Conservation (phyloP, 768 basidiomycete genomes). For the Suillus brevipes region DNA sequence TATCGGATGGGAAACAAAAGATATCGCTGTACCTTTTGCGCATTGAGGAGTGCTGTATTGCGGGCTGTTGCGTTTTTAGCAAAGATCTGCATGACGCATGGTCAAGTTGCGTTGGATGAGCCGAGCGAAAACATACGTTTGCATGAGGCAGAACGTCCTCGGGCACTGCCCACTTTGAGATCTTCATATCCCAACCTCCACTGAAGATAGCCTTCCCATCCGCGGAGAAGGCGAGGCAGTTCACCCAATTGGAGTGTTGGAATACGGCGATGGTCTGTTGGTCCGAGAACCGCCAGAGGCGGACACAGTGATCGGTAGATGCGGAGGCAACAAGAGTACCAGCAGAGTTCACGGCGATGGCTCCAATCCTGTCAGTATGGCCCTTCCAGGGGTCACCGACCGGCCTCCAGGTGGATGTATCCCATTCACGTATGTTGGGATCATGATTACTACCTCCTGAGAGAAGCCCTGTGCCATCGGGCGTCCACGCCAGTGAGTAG, state of each 20-base stretch:
- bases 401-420: slow-evolving; percentile 30
- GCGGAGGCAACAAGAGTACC: slow-evolving; percentile 32
- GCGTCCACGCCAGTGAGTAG: slow-evolving; percentile 25
- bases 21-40: neutral
- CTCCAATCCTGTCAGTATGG: slow-evolving; percentile 30
- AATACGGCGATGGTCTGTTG: neutral
- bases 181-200: neutral
- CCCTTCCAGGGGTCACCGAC: slow-evolving; percentile 32
- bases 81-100: neutral
- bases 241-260: neutral
- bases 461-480: slow-evolving; percentile 27
- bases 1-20: neutral
- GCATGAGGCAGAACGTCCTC: neutral
- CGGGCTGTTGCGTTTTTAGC: neutral
- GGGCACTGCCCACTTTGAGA: neutral
- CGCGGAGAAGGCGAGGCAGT: neutral
- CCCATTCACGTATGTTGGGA: slow-evolving; percentile 33
- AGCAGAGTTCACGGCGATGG: slow-evolving; percentile 33
- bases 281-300: neutral
- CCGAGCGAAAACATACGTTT: neutral
- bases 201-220: neutral
- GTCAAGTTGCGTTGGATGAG: neutral
- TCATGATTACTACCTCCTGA: slow-evolving; percentile 25
- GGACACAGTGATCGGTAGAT: neutral
- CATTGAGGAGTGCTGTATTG: neutral